Evolutionary conservation across 164 flowering plant species (phyloP).

Genomic region (Stephania japonica): DNA sequence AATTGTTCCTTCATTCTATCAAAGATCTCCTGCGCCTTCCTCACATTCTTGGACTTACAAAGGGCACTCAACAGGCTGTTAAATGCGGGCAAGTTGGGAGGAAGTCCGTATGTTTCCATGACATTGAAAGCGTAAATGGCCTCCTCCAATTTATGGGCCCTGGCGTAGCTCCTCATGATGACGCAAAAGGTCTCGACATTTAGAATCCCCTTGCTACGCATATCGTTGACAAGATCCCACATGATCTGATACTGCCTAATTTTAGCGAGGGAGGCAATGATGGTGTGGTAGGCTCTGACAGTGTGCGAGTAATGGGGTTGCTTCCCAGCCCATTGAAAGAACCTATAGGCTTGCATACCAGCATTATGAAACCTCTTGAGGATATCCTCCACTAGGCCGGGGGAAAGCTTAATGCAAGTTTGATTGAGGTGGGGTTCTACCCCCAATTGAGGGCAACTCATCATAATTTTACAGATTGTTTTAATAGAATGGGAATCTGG

Average conservation of each 20-base stretch:
- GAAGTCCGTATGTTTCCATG: constrained; percentile 65
- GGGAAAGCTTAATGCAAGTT: constrained; percentile 52
- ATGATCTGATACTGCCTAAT: constrained; percentile 77
- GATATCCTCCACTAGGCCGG: constrained; percentile 63
- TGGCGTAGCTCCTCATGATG: constrained; percentile 73
- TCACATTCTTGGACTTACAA: constrained; percentile 81
- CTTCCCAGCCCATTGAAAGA: constrained; percentile 82
- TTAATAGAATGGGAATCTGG: constrained; percentile 26
- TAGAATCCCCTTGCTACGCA: constrained; percentile 51
- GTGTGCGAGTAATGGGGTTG: constrained; percentile 63
- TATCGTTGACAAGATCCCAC: constrained; percentile 79
- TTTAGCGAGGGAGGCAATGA: constrained; percentile 80
- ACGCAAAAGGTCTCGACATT: constrained; percentile 83
- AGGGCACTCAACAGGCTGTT: constrained; percentile 72
- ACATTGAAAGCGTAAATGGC: constrained; percentile 76
- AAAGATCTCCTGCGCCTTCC: constrained; percentile 89
- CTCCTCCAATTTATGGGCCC: constrained; percentile 75
- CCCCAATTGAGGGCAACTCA: constrained; percentile 52
- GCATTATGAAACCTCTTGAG: constrained; percentile 72
- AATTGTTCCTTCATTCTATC: constrained; percentile 54
- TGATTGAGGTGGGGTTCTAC: constrained; percentile 56
- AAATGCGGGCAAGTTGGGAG: constrained; percentile 69
- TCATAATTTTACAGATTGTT: constrained; percentile 52
- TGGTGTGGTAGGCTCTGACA: constrained; percentile 57
- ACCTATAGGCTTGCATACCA: constrained; percentile 75